These are phyloP conservation scores for Volvox africanus DNA, from an alignment of 139 green algal species.

Conservation along the genomic window DNA sequence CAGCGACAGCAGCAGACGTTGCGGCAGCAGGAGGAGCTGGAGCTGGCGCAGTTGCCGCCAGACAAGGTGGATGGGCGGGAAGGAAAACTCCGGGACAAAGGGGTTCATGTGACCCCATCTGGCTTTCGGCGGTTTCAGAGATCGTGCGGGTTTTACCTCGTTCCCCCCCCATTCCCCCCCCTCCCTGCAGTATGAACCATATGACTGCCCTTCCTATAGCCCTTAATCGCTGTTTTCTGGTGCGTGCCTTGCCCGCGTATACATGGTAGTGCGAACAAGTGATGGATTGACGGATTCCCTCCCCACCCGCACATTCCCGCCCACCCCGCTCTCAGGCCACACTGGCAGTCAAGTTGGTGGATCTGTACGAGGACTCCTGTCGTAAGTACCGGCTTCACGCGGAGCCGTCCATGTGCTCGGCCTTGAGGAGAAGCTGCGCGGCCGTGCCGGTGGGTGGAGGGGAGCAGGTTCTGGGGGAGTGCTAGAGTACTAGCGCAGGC, in stretches of 20 bases:
- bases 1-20: not conserved
- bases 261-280: no score
- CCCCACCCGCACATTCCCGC: no score
- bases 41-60: not conserved
- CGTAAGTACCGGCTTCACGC: not conserved
- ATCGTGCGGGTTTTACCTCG: not conserved
- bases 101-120: no score
- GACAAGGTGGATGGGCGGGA: not conserved
- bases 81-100: not conserved
- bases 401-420: not conserved
- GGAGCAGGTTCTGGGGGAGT: not conserved
- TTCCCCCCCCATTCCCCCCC: not conserved
- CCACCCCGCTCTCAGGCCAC: not conserved
- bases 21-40: not conserved
- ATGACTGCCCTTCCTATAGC: not conserved
- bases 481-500: not conserved
- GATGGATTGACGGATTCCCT: no score
- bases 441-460: not conserved
- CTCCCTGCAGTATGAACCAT: no score
- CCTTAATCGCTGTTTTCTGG: no score
- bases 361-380: constrained; percentile 10
- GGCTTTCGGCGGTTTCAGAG: not conserved
- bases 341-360: constrained; percentile 13
- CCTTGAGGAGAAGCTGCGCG: not conserved
- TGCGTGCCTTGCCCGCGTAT: no score